phyloP scores from a whole-genome alignment of 306 rosid species.

The Pterocarpus santalinus region DNA sequence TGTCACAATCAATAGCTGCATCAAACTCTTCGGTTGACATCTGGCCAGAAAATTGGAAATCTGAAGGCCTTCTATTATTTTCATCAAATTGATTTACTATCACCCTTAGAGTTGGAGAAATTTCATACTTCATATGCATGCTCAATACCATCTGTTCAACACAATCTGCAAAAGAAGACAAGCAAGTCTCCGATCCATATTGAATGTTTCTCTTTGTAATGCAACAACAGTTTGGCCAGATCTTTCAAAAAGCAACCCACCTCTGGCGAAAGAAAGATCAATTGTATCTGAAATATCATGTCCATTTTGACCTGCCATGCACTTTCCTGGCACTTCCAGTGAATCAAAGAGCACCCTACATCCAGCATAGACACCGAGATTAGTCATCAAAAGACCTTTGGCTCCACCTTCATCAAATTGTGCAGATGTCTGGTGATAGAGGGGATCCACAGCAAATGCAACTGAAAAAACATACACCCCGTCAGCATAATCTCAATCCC shows the following conservation, averaged over 20 bases:
- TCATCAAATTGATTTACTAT: slow-evolving; percentile 82
- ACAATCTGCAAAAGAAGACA: slow-evolving; percentile 58
- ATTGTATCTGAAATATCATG: slow-evolving; percentile 65
- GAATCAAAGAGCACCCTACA: slow-evolving; percentile 96
- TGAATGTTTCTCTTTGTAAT: slow-evolving; percentile 38
- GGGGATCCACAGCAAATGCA: slow-evolving; percentile 96
- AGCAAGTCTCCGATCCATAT: not conserved
- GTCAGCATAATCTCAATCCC: slow-evolving; percentile 35
- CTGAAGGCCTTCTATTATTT: slow-evolving; percentile 78
- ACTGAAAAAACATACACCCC: slow-evolving; percentile 64
- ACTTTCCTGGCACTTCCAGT: slow-evolving; percentile 77
- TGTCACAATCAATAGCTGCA: slow-evolving; percentile 54
- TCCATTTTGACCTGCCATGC: slow-evolving; percentile 62
- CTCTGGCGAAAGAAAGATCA: slow-evolving; percentile 89
- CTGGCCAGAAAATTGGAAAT: slow-evolving; percentile 52
- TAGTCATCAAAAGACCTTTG: slow-evolving; percentile 90
- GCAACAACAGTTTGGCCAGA: slow-evolving; percentile 44
- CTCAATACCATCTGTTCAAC: slow-evolving; percentile 78
- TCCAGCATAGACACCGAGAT: slow-evolving; percentile 87
- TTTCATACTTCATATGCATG: slow-evolving; percentile 76
- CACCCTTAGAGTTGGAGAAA: slow-evolving; percentile 83
- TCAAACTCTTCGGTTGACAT: slow-evolving; percentile 57
- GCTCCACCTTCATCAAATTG: slow-evolving; percentile 99
- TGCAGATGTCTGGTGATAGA: slow-evolving; percentile 93
- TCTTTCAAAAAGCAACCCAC: slow-evolving; percentile 58